Evolutionary conservation across 2,329 filamentous ascomycete species (phyloP).

Genomic region (Incumbomyces delicatus): DNA sequence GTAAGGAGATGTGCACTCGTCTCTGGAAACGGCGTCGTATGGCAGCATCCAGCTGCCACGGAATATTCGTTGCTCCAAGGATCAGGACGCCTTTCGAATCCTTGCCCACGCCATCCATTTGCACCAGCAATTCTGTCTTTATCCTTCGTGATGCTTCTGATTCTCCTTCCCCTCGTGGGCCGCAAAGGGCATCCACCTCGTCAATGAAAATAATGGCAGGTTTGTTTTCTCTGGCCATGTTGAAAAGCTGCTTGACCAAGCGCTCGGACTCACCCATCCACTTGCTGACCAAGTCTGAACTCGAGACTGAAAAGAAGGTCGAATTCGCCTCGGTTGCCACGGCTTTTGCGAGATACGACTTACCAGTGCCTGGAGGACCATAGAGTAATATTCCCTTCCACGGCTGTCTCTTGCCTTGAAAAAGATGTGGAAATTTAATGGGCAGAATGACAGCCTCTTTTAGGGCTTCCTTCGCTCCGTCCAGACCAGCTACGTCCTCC

Average conservation of each 20-base stretch:
- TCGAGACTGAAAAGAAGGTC: conserved; percentile 97
- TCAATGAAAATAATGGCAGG: conserved; percentile 98
- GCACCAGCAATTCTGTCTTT: conserved; percentile 95
- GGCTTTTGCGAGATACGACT: conserved; percentile 93
- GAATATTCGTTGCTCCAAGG: conserved; percentile 93
- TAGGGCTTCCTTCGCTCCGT: conserved; percentile 87
- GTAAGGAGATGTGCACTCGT: conserved; percentile 88
- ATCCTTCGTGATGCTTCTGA: conserved; percentile 94
- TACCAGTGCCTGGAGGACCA: conserved; percentile 91
- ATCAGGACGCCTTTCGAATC: conserved; percentile 91
- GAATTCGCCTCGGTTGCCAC: conserved; percentile 98
- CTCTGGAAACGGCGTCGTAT: conserved; percentile 94
- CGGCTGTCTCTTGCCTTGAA: conserved; percentile 89
- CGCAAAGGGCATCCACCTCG: conserved; percentile 93
- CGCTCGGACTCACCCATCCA: conserved; percentile 99
- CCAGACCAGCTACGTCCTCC: conserved; percentile 95
- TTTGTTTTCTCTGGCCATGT: conserved; percentile 95
- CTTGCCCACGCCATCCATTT: conserved; percentile 98
- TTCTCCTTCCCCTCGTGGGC: conserved; percentile 86
- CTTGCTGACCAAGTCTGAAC: conserved; percentile 93
- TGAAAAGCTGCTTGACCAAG: conserved; percentile 91
- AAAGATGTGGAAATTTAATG: conserved; percentile 96
- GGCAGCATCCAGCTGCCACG: conserved; percentile 94
- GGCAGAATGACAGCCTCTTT: conserved; percentile 97
- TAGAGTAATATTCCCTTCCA: conserved; percentile 98